These are phyloP conservation scores for Aspergillus heteromorphus DNA, from an alignment of 495 filamentous ascomycete species.

Conservation along the genomic window DNA sequence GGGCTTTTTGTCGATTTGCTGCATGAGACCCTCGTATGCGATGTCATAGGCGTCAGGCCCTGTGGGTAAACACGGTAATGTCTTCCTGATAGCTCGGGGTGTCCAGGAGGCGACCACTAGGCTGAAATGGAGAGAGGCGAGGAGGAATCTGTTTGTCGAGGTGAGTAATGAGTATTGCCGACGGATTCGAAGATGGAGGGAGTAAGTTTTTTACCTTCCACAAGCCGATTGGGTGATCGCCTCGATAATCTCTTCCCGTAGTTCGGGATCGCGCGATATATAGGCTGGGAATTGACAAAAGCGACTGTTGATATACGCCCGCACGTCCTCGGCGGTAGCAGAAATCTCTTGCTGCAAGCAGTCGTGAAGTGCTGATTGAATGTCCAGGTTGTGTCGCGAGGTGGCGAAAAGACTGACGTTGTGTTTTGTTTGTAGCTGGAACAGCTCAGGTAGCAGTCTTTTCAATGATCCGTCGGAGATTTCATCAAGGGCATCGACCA, in stretches of 20 bases:
- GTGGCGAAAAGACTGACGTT: conserved; percentile 20
- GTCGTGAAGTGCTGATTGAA: conserved; percentile 10
- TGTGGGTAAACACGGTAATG: conserved; percentile 29
- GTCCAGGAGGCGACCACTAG: conserved; percentile 33
- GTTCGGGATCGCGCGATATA: conserved; percentile 9
- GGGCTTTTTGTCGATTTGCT: neutral
- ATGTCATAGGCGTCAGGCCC: conserved; percentile 14
- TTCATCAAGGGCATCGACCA: conserved; percentile 43
- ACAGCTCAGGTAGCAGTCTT: conserved; percentile 9
- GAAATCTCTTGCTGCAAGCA: conserved; percentile 19
- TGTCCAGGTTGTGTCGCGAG: conserved; percentile 19
- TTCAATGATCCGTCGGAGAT: conserved; percentile 6
- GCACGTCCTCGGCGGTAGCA: conserved; percentile 24
- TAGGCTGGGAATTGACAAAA: conserved; percentile 17
- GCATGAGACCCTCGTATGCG: conserved; percentile 20
- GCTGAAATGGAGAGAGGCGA: conserved; percentile 47
- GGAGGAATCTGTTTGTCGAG: conserved; percentile 48
- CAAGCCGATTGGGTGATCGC: conserved; percentile 23
- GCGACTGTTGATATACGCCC: conserved; percentile 19
- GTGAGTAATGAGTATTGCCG: neutral
- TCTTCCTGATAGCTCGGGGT: conserved; percentile 23
- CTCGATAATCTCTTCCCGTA: conserved; percentile 26
- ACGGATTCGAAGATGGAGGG: conserved; percentile 1
- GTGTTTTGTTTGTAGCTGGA: conserved; percentile 3
- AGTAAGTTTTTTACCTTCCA: conserved; percentile 36